Conservation (phyloP, 352 stramenopile genomes). For the Pelagophyceae sp. region DNA sequence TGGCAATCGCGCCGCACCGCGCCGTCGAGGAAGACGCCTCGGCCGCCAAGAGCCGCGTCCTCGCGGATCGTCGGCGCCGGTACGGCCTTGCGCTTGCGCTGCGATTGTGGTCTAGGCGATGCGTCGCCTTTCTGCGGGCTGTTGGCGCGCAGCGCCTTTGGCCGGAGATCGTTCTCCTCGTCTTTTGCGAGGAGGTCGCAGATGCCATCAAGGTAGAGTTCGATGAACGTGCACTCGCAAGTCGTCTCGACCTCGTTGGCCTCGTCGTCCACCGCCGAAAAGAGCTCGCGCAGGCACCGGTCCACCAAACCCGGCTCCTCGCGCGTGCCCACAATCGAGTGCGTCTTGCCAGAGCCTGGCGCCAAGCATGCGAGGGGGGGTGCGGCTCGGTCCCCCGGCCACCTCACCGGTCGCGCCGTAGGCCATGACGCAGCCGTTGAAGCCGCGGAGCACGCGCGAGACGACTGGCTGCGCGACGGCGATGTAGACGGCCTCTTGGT, state of each 20-base stretch:
- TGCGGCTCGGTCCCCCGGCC: too few relatives aligned
- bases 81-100: too few relatives aligned
- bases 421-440: constrained; percentile 31
- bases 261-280: neutral
- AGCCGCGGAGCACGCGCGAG: constrained; percentile 14
- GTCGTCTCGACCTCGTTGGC: neutral
- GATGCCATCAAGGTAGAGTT: constrained; percentile 87
- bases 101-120: too few relatives aligned
- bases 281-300: constrained; percentile 20
- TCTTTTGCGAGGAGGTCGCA: constrained; percentile 69
- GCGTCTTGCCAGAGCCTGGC: constrained; percentile 28
- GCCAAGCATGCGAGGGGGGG: too few relatives aligned
- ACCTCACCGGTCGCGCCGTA: constrained; percentile 29
- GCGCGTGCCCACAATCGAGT: constrained; percentile 21
- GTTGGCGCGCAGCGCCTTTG: too few relatives aligned
- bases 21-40: constrained; percentile 71
- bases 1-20: constrained; percentile 56
- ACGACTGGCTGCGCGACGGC: constrained; percentile 22
- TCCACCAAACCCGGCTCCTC: constrained; percentile 25
- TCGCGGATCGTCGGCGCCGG: constrained; percentile 48
- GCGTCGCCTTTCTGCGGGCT: too few relatives aligned
- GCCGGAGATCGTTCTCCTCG: neutral
- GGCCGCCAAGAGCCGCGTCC: constrained; percentile 51
- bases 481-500: constrained; percentile 27
- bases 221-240: constrained; percentile 65